Evolutionary conservation across 164 flowering plant genomes (phyloP).

Genomic region (Piper betle): DNA sequence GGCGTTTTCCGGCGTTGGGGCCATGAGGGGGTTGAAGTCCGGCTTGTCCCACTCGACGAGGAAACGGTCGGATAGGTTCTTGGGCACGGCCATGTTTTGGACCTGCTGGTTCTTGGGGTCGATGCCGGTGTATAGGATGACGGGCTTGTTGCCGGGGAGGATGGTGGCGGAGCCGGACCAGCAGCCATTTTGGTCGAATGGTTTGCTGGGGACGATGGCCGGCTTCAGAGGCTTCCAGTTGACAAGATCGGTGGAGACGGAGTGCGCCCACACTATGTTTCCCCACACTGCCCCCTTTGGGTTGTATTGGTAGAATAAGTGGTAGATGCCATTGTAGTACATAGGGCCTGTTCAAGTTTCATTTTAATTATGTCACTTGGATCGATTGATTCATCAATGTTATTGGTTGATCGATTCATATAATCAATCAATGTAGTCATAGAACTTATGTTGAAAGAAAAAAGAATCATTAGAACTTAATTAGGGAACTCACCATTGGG

Average conservation of each 20-base stretch:
- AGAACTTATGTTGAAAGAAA: too few species aligned
- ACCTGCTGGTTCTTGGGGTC: slow-evolving; percentile 18
- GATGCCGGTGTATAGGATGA: slow-evolving; percentile 40
- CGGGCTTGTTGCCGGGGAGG: slow-evolving; percentile 30
- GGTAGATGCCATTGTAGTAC: slow-evolving; percentile 26
- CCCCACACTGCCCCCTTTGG: slow-evolving; percentile 30
- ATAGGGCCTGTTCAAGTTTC: slow-evolving; percentile 17
- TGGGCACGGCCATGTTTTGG: slow-evolving; percentile 39
- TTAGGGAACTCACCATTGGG: background rate
- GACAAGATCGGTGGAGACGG: slow-evolving; percentile 34
- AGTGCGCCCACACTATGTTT: slow-evolving; percentile 46
- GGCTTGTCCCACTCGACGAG: slow-evolving; percentile 35
- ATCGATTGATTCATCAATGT: too few species aligned
- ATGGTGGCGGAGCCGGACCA: slow-evolving; percentile 50
- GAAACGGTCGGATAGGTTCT: slow-evolving; percentile 29
- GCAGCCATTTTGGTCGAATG: slow-evolving; percentile 29
- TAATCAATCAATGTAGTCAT: too few species aligned
- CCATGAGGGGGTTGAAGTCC: slow-evolving; percentile 27
- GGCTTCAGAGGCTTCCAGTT: slow-evolving; percentile 30
- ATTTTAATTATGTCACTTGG: too few species aligned
- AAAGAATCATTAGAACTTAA: too few species aligned
- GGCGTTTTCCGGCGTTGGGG: slow-evolving; percentile 5
- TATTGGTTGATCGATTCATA: too few species aligned
- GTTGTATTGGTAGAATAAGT: slow-evolving; percentile 12
- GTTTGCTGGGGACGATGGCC: slow-evolving; percentile 24